Evolutionary conservation across 2,329 filamentous ascomycete species (phyloP), one percentile per base, ranked within the genome.

Genomic region (Magnaporthiopsis rhizophila): DNA sequence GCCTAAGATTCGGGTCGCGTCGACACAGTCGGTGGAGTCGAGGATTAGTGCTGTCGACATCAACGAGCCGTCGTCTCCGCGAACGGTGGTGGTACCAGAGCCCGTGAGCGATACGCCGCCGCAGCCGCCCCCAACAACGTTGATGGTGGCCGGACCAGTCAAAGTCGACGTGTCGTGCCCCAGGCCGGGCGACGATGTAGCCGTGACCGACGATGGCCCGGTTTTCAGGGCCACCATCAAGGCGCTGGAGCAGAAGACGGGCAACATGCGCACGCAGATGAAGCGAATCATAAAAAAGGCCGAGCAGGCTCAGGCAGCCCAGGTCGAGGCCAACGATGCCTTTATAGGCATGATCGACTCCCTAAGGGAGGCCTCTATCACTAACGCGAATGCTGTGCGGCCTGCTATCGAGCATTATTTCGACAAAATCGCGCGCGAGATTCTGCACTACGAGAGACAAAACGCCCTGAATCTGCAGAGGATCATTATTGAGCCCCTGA

Each of bases 351-450:
- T 99, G 70, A 88, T 96, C 73, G 90, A 94, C 18, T 89, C 94
- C 5, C 80, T 99, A 38, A 87, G 89, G 67, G 95, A 98, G 72
- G 91, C 92, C 0, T 92, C 93, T 1, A 87, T 86, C 0, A 96
- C 93, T 15, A 98, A 98, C 73, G 90, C 92, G 61, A 97, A 96
- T 72, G 95, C 94, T 0, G 93, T 99, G n/a, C 92, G 96, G 72
- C 96, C 95, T 21, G 95, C 94, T 5, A 83, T 99, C 66, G 95
- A 99, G 67, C 93, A 99, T 75, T 99, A 99, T 74, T 99, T 98
- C 72, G 93, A 98, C 76, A 96, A 93, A 72, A 98, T 97, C 69
- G 93, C 94, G 3, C 88, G 89, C 66, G 92, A 98, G 73, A 97
- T 99, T 59, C 78, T 97, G 53, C 76, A 80, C 0, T 98, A 97